These are phyloP conservation scores for Backusella macrospora DNA, from an alignment of 192 early-diverging fungal species.

Conservation along the genomic window DNA sequence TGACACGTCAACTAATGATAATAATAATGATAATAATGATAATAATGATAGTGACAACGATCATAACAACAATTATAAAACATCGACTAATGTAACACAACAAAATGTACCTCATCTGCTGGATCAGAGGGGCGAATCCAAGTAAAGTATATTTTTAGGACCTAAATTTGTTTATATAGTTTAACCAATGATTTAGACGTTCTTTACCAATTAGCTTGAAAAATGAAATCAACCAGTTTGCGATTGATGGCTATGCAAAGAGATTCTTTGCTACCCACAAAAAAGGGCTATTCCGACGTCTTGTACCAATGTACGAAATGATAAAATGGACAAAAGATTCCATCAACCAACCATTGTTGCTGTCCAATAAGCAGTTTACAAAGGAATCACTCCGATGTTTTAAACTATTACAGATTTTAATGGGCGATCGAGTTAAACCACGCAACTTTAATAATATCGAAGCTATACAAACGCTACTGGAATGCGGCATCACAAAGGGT, in stretches of 20 bases:
- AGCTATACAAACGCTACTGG: conserved; percentile 77
- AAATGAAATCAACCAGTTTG: conserved; percentile 77
- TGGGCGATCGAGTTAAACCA: conserved; percentile 66
- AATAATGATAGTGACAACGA: neutral
- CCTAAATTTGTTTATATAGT: neutral
- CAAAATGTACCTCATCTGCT: conserved; percentile 7
- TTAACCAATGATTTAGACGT: conserved; percentile 26
- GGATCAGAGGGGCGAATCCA: conserved; percentile 14
- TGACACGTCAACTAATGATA: neutral
- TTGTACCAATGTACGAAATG: conserved; percentile 90
- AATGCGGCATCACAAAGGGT: conserved; percentile 72
- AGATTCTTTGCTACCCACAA: conserved; percentile 91
- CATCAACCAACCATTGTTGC: conserved; percentile 80
- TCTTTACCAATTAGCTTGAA: conserved; percentile 60
- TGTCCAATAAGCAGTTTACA: conserved; percentile 74
- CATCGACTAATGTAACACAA: neutral
- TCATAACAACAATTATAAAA: neutral
- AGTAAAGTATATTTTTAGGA: neutral
- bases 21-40: neutral
- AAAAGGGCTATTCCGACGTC: conserved; percentile 80
- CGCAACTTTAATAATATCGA: conserved; percentile 42
- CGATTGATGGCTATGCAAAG: conserved; percentile 86
- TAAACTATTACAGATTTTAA: conserved; percentile 79
- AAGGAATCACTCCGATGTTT: conserved; percentile 88
- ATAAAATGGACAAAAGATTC: conserved; percentile 79